phyloP scores from a whole-genome alignment of 768 basidiomycete genomes.

The Ramaria sp. region DNA sequence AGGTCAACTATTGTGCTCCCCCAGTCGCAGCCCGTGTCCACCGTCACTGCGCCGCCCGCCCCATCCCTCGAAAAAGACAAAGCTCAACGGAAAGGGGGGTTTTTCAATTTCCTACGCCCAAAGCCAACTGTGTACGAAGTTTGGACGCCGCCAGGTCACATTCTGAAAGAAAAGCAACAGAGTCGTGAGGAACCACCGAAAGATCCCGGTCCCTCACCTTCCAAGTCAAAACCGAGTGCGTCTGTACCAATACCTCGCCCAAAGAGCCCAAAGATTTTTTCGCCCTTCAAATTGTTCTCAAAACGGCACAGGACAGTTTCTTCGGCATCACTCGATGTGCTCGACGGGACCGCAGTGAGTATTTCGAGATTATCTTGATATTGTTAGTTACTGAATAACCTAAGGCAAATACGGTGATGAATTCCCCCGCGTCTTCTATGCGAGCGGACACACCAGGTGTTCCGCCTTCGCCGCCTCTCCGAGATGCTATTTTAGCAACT shows the following conservation, averaged over 20 bases:
- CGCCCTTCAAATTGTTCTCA: conserved; percentile 52
- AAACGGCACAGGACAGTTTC: conserved; percentile 61
- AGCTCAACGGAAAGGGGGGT: conserved; percentile 24
- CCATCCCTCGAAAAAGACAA: conserved; percentile 17
- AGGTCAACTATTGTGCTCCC: conserved; percentile 33
- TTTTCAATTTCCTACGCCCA: conserved; percentile 28
- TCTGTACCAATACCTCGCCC: neutral
- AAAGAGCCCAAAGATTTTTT: conserved; percentile 11
- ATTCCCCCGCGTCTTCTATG: conserved; percentile 64
- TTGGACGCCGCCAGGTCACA: conserved; percentile 3
- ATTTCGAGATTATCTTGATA: neutral
- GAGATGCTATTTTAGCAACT: conserved; percentile 56
- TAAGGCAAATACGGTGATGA: conserved; percentile 61
- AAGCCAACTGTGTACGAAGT: conserved; percentile 9
- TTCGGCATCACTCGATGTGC: conserved; percentile 64
- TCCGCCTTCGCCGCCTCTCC: conserved; percentile 43
- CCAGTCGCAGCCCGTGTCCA: conserved; percentile 18
- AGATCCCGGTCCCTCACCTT: conserved; percentile 19
- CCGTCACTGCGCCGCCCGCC: conserved; percentile 30
- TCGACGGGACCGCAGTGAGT: conserved; percentile 70
- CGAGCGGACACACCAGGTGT: conserved; percentile 43
- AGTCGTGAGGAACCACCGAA: conserved; percentile 1
- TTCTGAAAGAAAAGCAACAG: conserved; percentile 6
- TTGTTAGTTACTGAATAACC: conserved; percentile 8
- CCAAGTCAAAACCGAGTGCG: conserved; percentile 8